Conservation (phyloP, 2,329 filamentous ascomycete species). For the Trichoderma hamatum region DNA sequence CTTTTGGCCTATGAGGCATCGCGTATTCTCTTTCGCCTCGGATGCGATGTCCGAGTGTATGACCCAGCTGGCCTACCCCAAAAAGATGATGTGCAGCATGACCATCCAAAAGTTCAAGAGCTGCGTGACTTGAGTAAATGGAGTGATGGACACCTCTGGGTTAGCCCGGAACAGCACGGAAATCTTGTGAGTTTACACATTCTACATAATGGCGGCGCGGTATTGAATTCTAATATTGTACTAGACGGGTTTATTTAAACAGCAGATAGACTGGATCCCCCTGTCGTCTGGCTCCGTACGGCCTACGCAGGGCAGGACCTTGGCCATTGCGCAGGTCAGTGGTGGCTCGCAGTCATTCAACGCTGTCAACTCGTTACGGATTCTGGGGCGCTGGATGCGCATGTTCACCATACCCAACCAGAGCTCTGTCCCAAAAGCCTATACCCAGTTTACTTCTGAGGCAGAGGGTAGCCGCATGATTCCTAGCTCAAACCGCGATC, state of each 20-base stretch:
- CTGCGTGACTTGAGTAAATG: slow-evolving; percentile 62
- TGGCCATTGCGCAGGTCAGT: slow-evolving; percentile 64
- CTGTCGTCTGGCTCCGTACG: slow-evolving; percentile 63
- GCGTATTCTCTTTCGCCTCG: slow-evolving; percentile 64
- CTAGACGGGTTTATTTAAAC: slow-evolving; percentile 67
- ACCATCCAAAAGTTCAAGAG: slow-evolving; percentile 64
- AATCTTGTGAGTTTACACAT: slow-evolving; percentile 49
- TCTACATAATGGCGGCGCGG: slow-evolving; percentile 13
- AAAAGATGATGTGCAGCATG: slow-evolving; percentile 63
- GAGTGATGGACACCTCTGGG: slow-evolving; percentile 69
- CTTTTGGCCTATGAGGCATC: slow-evolving; percentile 62
- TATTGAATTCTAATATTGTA: background rate
- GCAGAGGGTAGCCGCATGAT: slow-evolving; percentile 56
- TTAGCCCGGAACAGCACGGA: slow-evolving; percentile 68
- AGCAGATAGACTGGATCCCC: slow-evolving; percentile 72
- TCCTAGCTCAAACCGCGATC: slow-evolving; percentile 59
- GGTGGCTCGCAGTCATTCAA: slow-evolving; percentile 71
- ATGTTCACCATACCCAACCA: slow-evolving; percentile 71
- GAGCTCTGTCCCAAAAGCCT: slow-evolving; percentile 64
- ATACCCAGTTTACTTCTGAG: slow-evolving; percentile 58
- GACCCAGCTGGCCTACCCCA: slow-evolving; percentile 61
- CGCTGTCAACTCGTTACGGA: slow-evolving; percentile 65
- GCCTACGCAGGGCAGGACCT: slow-evolving; percentile 66
- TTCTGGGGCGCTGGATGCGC: slow-evolving; percentile 70
- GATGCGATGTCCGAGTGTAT: slow-evolving; percentile 67